Conservation (phyloP, 805 yeast genomes). For the Candida dajiaensis region DNA sequence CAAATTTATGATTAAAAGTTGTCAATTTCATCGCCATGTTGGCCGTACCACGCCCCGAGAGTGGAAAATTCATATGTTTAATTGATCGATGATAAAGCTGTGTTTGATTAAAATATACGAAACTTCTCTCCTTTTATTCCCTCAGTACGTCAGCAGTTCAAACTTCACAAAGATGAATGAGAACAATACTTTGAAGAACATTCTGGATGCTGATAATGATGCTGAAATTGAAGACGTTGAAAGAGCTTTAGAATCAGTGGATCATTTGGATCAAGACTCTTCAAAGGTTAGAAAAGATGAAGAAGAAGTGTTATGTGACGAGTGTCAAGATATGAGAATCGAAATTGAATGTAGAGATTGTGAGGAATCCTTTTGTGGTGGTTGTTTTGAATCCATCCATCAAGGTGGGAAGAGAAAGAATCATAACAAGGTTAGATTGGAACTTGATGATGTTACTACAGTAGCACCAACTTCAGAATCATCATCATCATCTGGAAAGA, state of each 20-base stretch:
- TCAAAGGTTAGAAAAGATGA: conserved; percentile 27
- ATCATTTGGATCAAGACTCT: conserved; percentile 10
- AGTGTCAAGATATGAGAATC: conserved; percentile 68
- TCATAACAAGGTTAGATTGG: conserved; percentile 32
- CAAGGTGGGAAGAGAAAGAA: conserved; percentile 56
- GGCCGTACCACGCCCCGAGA: too few relatives aligned
- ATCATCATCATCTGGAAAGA: conserved; percentile 6
- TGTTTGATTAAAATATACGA: too few relatives aligned
- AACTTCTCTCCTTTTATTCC: too few relatives aligned
- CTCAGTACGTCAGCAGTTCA: too few relatives aligned
- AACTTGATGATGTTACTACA: conserved; percentile 14
- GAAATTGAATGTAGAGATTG: conserved; percentile 59
- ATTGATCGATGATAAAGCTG: too few relatives aligned
- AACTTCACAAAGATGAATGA: neutral
- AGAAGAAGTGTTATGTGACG: conserved; percentile 49
- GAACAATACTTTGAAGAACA: conserved; percentile 26
- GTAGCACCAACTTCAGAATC: too few relatives aligned
- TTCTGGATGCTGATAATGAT: conserved; percentile 32
- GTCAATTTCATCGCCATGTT: too few relatives aligned
- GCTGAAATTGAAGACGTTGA: conserved; percentile 27
- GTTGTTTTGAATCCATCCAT: conserved; percentile 64
- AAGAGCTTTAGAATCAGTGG: conserved; percentile 10
- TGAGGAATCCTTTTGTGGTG: conserved; percentile 62
- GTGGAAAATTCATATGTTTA: too few relatives aligned
- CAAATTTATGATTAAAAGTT: too few relatives aligned